Percentiles rank a stretch among this genome's conserved stretches.
These are phyloP conservation scores for Linnemannia elongata DNA, from an alignment of 192 early-diverging fungal genomes.

Conservation along the genomic window DNA sequence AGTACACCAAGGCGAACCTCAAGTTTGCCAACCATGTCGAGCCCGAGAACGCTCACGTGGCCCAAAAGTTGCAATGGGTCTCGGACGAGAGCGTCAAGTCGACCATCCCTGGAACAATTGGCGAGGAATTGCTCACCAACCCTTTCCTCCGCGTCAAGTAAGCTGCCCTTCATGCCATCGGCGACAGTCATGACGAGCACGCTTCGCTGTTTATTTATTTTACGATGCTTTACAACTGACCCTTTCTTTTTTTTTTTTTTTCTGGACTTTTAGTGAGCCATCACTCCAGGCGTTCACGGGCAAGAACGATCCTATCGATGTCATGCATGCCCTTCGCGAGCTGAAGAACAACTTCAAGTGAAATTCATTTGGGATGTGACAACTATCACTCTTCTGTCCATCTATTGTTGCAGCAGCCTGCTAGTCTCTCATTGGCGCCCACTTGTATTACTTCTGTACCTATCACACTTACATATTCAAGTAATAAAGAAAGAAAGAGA, in stretches of 20 bases:
- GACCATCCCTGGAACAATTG: conserved; percentile 93
- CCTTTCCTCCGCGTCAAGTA: conserved; percentile 90
- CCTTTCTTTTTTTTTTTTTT: not conserved
- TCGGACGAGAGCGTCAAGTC: conserved; percentile 55
- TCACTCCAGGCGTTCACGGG: conserved; percentile 69
- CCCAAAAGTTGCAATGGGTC: conserved; percentile 75
- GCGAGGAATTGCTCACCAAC: conserved; percentile 87
- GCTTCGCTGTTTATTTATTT: not conserved
- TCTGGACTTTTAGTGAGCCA: conserved; percentile 43
- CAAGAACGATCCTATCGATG: conserved; percentile 75
- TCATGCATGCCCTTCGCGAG: conserved; percentile 82
- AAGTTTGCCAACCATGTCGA: conserved; percentile 86
- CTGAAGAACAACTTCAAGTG: conserved; percentile 80
- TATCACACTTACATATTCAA: too few species aligned
- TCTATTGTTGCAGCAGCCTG: too few species aligned
- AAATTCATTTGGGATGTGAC: not conserved
- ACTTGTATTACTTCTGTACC: too few species aligned
- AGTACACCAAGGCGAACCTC: conserved; percentile 86
- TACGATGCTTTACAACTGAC: not conserved
- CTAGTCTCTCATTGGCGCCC: too few species aligned
- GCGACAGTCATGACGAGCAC: too few species aligned
- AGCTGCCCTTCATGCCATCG: not conserved
- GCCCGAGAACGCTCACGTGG: conserved; percentile 78
- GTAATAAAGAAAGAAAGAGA: not conserved
- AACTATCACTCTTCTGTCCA: too few species aligned